Evolutionary conservation across 2,329 filamentous ascomycete species (phyloP).

Genomic region (Pseudopithomyces maydicus): DNA sequence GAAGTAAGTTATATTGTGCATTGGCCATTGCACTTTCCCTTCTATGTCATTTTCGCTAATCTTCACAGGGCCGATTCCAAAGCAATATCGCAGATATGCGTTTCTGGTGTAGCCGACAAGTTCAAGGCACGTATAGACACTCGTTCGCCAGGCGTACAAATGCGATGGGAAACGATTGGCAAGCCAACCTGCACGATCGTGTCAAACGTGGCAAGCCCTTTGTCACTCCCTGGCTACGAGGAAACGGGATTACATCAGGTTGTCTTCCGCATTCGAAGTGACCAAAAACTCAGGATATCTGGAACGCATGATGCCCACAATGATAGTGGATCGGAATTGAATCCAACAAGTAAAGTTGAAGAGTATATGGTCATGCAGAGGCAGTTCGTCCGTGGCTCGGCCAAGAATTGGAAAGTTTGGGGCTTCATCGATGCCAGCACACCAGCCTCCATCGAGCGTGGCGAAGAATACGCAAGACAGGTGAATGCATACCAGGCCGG

Average conservation of each 20-base stretch:
- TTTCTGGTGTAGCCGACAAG: conserved; percentile 56
- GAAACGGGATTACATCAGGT: conserved; percentile 31
- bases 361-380: conserved; percentile 70
- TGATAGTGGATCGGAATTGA: conserved; percentile 2
- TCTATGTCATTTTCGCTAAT: conserved; percentile 5
- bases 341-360: conserved; percentile 48
- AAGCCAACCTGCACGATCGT: conserved; percentile 51
- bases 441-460: conserved; percentile 23
- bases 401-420: conserved; percentile 67
- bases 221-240: conserved; percentile 48
- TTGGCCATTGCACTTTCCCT: no score
- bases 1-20: conserved; percentile 20
- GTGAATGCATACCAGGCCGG: conserved; percentile 20
- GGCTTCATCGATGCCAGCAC: conserved; percentile 63
- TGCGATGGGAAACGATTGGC: conserved; percentile 47
- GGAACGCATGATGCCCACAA: neutral
- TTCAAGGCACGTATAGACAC: conserved; percentile 61
- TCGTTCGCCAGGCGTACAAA: conserved; percentile 54
- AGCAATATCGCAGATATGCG: conserved; percentile 55
- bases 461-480: conserved; percentile 28
- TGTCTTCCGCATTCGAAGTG: conserved; percentile 30
- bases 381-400: conserved; percentile 52
- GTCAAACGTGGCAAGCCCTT: conserved; percentile 58
- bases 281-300: conserved; percentile 21
- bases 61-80: conserved; percentile 22